Conservation (phyloP, 2,329 filamentous ascomycete genomes). For the Colletotrichum nymphaeae region DNA sequence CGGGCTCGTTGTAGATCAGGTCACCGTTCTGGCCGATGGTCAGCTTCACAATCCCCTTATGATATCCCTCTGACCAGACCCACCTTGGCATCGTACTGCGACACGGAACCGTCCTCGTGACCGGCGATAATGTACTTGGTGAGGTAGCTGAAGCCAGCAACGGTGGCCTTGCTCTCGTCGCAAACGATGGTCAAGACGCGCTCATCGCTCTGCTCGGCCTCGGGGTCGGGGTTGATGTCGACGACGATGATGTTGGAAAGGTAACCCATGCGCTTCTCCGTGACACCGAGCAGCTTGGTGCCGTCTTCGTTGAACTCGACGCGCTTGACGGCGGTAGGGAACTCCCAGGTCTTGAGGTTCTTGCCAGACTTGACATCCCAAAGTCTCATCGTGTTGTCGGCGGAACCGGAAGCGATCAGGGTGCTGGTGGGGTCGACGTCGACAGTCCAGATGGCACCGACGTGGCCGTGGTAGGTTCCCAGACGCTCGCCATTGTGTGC, state of each 20-base stretch:
- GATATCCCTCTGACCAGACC: conserved; percentile 28
- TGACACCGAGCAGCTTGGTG: conserved; percentile 89
- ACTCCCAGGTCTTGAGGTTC: conserved; percentile 97
- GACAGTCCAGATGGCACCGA: conserved; percentile 98
- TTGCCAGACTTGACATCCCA: conserved; percentile 96
- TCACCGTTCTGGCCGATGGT: conserved; percentile 74
- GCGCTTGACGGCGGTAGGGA: conserved; percentile 95
- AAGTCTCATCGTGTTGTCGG: conserved; percentile 97
- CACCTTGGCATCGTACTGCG: conserved; percentile 91
- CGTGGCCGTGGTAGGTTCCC: conserved; percentile 95
- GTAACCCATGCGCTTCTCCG: conserved; percentile 98
- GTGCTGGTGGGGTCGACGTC: conserved; percentile 94
- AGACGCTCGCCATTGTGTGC: conserved; percentile 97
- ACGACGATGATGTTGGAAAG: conserved; percentile 93
- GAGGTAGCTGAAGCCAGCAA: conserved; percentile 95
- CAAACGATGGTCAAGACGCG: conserved; percentile 88
- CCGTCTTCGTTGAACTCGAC: conserved; percentile 98
- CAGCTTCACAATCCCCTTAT: conserved; percentile 12
- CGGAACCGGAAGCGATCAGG: conserved; percentile 93
- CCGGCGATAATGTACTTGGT: conserved; percentile 97
- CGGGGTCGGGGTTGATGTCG: conserved; percentile 85
- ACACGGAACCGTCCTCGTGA: conserved; percentile 95
- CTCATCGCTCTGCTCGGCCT: conserved; percentile 87
- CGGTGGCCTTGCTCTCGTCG: conserved; percentile 95
- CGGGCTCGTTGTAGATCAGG: conserved; percentile 80